phyloP scores from a whole-genome alignment of 345 rosid species.

The Pseudoturritis turrita region DNA sequence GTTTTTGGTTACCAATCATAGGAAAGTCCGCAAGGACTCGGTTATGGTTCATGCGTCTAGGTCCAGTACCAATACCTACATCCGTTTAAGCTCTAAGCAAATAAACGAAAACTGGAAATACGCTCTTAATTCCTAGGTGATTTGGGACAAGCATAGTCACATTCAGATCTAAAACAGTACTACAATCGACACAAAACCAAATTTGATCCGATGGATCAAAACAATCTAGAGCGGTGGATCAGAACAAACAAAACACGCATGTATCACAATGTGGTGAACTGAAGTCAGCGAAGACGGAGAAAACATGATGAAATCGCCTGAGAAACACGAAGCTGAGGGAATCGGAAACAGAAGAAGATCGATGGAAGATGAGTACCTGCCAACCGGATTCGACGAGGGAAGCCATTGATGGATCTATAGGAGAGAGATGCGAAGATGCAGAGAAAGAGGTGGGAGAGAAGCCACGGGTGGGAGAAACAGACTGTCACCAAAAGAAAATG shows the following conservation, averaged over 20 bases:
- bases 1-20: neutral
- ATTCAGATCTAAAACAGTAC: slow-evolving; percentile 23
- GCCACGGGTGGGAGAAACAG: slow-evolving; percentile 36
- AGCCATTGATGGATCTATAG: slow-evolving; percentile 47
- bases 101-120: neutral
- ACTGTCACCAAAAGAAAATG: slow-evolving; percentile 25
- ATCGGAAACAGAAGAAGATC: neutral
- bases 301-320: neutral
- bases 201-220: neutral
- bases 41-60: neutral
- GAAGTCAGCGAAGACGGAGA: neutral
- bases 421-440: neutral
- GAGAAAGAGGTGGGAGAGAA: slow-evolving; percentile 18
- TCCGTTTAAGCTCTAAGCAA: neutral
- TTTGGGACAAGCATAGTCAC: neutral
- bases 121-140: neutral
- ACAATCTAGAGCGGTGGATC: neutral
- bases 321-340: neutral
- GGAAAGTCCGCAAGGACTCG: neutral
- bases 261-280: slow-evolving; percentile 4
- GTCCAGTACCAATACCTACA: neutral
- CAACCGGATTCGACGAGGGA: slow-evolving; percentile 71
- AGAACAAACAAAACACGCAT: neutral
- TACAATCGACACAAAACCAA: neutral
- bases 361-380: slow-evolving; percentile 50